Conservation (phyloP, 2,329 filamentous ascomycete genomes). For the Pseudomassariella vexata region DNA sequence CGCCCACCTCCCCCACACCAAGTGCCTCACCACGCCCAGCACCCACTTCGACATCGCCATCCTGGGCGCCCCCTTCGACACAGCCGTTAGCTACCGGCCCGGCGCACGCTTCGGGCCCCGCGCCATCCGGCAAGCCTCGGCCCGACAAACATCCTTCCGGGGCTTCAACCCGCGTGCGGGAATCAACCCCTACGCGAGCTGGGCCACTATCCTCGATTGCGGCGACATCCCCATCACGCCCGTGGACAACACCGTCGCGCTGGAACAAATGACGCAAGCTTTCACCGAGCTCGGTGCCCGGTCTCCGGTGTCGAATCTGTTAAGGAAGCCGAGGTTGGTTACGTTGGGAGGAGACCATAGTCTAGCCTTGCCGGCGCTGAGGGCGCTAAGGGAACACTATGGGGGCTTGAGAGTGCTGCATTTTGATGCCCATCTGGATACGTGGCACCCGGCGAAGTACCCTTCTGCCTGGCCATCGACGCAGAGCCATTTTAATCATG, state of each 20-base stretch:
- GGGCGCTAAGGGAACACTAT: slow-evolving; percentile 58
- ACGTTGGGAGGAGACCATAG: slow-evolving; percentile 71
- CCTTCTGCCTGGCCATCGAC: slow-evolving; percentile 66
- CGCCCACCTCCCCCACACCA: slow-evolving; percentile 63
- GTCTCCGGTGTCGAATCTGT: slow-evolving; percentile 24
- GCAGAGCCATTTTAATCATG: slow-evolving; percentile 77
- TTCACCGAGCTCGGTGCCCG: slow-evolving; percentile 60
- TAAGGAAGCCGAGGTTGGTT: slow-evolving; percentile 49
- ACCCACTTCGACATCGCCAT: slow-evolving; percentile 66
- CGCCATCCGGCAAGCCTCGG: slow-evolving; percentile 78
- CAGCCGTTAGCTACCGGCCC: slow-evolving; percentile 64
- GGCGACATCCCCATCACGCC: slow-evolving; percentile 85
- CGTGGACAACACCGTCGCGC: slow-evolving; percentile 76
- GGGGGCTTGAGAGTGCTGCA: slow-evolving; percentile 65
- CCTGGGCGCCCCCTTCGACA: slow-evolving; percentile 69
- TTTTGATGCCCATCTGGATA: slow-evolving; percentile 77
- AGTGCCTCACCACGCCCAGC: slow-evolving; percentile 61
- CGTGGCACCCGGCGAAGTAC: slow-evolving; percentile 79
- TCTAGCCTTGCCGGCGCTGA: slow-evolving; percentile 62
- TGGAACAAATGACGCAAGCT: slow-evolving; percentile 78
- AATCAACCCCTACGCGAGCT: slow-evolving; percentile 77
- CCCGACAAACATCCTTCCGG: slow-evolving; percentile 72
- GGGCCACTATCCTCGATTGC: slow-evolving; percentile 79
- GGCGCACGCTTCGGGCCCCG: slow-evolving; percentile 80
- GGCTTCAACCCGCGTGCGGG: slow-evolving; percentile 77